These are phyloP conservation scores for Globisporangium recalcitrans DNA, from an alignment of 352 stramenopile species.

Conservation along the genomic window DNA sequence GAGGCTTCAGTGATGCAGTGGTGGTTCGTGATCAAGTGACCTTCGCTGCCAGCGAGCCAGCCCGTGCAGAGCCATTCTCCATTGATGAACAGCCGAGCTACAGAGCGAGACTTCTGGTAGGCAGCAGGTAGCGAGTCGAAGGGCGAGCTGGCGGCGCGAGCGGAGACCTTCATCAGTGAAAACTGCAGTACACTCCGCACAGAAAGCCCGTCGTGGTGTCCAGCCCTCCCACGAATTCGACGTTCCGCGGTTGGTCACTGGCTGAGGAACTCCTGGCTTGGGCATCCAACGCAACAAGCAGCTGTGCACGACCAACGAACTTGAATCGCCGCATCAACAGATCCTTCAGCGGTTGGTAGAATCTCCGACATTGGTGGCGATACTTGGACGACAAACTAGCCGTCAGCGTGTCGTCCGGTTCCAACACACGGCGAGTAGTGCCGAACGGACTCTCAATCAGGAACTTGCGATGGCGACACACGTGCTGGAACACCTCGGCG, in stretches of 20 bases:
- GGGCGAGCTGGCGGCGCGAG: conserved; percentile 19
- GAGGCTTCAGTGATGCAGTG: conserved; percentile 46
- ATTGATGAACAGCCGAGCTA: conserved; percentile 59
- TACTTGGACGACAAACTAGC: conserved; percentile 16
- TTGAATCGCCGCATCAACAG: conserved; percentile 14
- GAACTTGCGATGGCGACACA: conserved; percentile 21
- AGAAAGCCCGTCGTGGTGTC: neutral
- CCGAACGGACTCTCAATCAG: neutral
- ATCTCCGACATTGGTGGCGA: conserved; percentile 22
- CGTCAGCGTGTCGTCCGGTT: neutral
- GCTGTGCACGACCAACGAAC: conserved; percentile 1
- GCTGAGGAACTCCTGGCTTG: neutral
- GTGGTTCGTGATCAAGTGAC: conserved; percentile 69
- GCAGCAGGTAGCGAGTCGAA: conserved; percentile 26
- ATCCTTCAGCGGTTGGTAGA: conserved; percentile 26
- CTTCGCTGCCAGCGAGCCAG: conserved; percentile 52
- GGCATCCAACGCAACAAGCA: neutral
- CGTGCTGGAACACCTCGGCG: conserved; percentile 18
- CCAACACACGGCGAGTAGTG: neutral
- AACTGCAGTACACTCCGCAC: conserved; percentile 5
- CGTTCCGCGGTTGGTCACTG: neutral
- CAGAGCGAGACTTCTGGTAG: conserved; percentile 34
- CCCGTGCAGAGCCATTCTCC: conserved; percentile 50
- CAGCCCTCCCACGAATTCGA: conserved; percentile 4
- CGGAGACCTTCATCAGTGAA: neutral